Conservation (phyloP, 148 eudicot genomes). For the Chenopodium album region DNA sequence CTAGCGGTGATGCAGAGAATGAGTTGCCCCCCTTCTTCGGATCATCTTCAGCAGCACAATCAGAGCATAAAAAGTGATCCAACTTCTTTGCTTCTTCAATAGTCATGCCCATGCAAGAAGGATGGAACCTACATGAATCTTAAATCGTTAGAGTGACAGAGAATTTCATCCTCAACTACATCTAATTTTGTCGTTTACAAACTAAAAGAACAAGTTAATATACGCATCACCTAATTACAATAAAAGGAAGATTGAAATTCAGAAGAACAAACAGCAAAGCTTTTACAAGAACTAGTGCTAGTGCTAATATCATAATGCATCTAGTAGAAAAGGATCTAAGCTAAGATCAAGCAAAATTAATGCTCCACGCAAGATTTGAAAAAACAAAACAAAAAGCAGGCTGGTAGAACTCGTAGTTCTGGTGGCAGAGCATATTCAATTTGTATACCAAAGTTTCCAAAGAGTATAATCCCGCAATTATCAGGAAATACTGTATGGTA, state of each 20-base stretch:
- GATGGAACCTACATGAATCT: conserved; percentile 76
- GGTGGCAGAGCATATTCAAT: not conserved
- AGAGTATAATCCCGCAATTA: not conserved
- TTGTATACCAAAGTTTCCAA: conserved; percentile 1
- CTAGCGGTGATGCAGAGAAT: conserved; percentile 47
- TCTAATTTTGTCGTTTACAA: not conserved
- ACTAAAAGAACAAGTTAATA: conserved; percentile 5
- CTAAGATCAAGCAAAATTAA: not conserved
- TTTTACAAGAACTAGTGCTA: not conserved
- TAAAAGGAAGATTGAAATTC: not conserved
- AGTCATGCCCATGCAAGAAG: conserved; percentile 88
- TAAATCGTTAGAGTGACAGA: not conserved
- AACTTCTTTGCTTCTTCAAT: conserved; percentile 90
- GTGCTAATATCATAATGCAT: conserved; percentile 2
- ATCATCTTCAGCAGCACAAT: conserved; percentile 70
- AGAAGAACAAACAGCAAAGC: not conserved
- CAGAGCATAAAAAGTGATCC: conserved; percentile 84
- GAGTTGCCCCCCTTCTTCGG: conserved; percentile 56
- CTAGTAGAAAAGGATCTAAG: not conserved
- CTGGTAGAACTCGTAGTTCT: not conserved
- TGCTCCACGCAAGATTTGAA: not conserved
- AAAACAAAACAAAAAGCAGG: not conserved
- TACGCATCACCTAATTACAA: not conserved
- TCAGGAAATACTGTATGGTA: not conserved
- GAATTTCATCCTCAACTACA: not conserved